Evolutionary conservation across 2,329 filamentous ascomycete species (phyloP), one percentile per base, ranked within the genome.

Genomic region (Sarocladium brachiariae): DNA sequence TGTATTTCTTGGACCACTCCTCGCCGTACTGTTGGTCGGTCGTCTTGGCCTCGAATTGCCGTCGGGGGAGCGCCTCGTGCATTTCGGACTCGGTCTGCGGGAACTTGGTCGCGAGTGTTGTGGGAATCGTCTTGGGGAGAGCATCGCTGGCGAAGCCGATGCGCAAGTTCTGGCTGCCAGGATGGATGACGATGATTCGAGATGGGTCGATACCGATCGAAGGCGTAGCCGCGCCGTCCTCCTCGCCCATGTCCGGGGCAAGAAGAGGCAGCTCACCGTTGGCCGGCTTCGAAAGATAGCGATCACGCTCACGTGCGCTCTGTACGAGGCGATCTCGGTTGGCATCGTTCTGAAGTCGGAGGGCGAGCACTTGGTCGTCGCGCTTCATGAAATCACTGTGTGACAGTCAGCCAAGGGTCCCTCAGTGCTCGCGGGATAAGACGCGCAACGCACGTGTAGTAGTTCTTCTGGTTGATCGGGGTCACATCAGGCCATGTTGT

Each of bases 401-500:
- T n/a, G 41, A 52, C 39, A 39, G 19, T 45, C 34, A 38, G 27
- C 27, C 16, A 47, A 16, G 10, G 8, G 10, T n/a, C 16, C 39
- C 38, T 6, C 7, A 16, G n/a, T 7, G 9, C 16, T 14, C 21
- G 33, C 33, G 27, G 19, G 34, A 14, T 4, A 25, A 3, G 24
- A 16, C 6, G 21, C 16, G 18, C 27, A 30, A 73, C 83, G 54
- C 77, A 93, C 89, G 91, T 96, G 68, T 96, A 96, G 70, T 99
- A 99, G 69, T 99, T 99, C 74, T 99, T 99, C 69, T 99, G 93
- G 66, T 99, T 99, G 70, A 99, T 99, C 61, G 93, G 89, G 38
- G 81, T 78, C 52, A 96, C 84, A 63, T 93, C 86, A 9, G 93
- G 92, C 92, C 93, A 99, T 66, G 80, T 95, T 45, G 90, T 88